phyloP scores from a whole-genome alignment of 2,329 filamentous ascomycete species.

The Alternaria postmessia region DNA sequence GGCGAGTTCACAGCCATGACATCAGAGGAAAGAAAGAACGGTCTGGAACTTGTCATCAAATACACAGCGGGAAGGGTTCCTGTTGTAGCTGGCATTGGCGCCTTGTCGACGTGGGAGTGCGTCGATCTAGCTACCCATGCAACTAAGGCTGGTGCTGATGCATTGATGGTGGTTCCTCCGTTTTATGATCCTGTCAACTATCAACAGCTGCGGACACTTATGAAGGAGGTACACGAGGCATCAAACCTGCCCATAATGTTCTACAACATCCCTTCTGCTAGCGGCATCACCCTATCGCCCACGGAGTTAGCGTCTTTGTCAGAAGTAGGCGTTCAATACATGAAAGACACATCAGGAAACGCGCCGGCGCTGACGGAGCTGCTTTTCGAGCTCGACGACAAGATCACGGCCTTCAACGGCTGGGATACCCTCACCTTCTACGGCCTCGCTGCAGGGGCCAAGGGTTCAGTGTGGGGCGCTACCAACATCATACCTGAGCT shows the following conservation, averaged over 20 bases:
- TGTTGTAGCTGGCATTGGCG: background rate
- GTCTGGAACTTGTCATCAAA: no score
- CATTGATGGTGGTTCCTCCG: background rate
- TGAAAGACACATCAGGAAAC: background rate
- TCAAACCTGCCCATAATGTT: background rate
- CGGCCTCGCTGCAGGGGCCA: no score
- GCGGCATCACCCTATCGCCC: background rate
- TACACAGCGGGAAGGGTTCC: no score
- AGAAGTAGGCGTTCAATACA: background rate
- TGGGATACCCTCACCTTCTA: background rate
- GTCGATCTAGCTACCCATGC: background rate
- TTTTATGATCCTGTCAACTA: background rate
- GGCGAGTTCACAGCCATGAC: no score
- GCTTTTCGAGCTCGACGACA: background rate
- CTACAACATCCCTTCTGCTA: background rate
- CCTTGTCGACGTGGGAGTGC: background rate
- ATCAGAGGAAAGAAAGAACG: no score
- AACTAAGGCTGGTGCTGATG: background rate
- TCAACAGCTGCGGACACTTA: background rate
- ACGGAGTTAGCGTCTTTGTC: background rate
- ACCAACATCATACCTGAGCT: no score
- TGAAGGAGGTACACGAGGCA: background rate
- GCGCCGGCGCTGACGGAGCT: background rate
- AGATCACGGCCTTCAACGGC: background rate
- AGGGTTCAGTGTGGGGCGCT: no score